Percentiles rank a stretch among this genome's conserved stretches.
Evolutionary conservation across 2,329 filamentous ascomycete genomes (phyloP).

Genomic region (Xylariaceae sp.): DNA sequence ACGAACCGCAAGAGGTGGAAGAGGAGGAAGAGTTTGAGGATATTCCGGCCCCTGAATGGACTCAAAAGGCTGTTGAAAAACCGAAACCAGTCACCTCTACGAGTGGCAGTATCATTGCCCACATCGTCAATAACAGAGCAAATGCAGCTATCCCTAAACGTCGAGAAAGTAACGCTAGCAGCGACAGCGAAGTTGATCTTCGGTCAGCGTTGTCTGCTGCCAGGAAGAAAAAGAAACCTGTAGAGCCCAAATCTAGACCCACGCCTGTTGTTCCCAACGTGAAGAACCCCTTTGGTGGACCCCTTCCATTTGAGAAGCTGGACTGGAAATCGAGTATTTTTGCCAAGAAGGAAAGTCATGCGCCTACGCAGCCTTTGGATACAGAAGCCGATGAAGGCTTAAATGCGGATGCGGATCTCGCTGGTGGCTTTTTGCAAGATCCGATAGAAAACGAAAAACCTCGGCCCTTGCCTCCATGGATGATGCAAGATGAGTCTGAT

Average conservation of each 20-base stretch:
- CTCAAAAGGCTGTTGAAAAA: conserved; percentile 58
- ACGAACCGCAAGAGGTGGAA: conserved; percentile 50
- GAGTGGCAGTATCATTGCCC: conserved; percentile 69
- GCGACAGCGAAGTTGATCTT: conserved; percentile 82
- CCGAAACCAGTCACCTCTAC: conserved; percentile 58
- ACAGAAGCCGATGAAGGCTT: conserved; percentile 17
- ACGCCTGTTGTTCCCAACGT: conserved; percentile 54
- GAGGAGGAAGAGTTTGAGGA: conserved; percentile 57
- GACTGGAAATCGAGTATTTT: conserved; percentile 70
- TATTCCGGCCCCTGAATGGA: conserved; percentile 59
- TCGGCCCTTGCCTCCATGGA: conserved; percentile 77
- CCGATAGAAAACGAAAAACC: conserved; percentile 49
- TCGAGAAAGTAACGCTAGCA: conserved; percentile 58
- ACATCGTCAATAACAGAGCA: conserved; percentile 75
- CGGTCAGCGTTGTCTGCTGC: conserved; percentile 76
- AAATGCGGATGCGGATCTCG: conserved; percentile 34
- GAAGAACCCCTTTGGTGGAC: conserved; percentile 73
- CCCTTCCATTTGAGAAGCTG: conserved; percentile 89
- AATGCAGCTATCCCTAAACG: conserved; percentile 62
- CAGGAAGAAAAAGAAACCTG: conserved; percentile 57
- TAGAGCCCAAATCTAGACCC: conserved; percentile 21
- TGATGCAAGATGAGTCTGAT: conserved; percentile 65
- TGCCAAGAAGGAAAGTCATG: conserved; percentile 49
- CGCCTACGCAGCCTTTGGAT: conserved; percentile 30
- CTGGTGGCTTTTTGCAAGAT: conserved; percentile 47